Conservation (phyloP, 2,329 filamentous ascomycete genomes). For the Fusarium avenaceum region DNA sequence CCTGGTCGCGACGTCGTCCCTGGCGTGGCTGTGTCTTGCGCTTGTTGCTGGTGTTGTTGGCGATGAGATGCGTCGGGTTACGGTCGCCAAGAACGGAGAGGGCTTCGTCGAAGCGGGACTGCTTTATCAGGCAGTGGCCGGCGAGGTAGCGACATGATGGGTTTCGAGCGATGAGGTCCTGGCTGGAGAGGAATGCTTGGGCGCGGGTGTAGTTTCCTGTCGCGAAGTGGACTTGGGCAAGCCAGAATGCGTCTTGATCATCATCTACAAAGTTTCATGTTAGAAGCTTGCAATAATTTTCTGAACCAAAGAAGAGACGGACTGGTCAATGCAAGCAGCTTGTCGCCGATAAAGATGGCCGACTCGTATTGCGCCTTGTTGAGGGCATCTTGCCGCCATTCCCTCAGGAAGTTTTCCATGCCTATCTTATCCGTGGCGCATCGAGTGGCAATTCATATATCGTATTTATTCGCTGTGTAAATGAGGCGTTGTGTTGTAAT, state of each 20-base stretch:
- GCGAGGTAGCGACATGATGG: slow-evolving; percentile 92
- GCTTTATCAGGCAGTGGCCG: slow-evolving; percentile 94
- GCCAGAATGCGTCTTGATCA: slow-evolving; percentile 95
- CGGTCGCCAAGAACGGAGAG: slow-evolving; percentile 88
- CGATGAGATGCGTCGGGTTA: slow-evolving; percentile 90
- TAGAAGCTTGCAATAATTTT: slow-evolving; percentile 6
- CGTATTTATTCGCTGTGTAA: background rate
- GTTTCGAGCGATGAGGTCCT: slow-evolving; percentile 84
- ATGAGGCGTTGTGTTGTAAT: slow-evolving; percentile 11
- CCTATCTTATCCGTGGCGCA: slow-evolving; percentile 16
- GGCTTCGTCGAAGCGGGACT: slow-evolving; percentile 90
- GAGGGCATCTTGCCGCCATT: slow-evolving; percentile 94
- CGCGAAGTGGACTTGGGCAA: slow-evolving; percentile 97
- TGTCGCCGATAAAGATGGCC: slow-evolving; percentile 97
- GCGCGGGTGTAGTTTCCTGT: slow-evolving; percentile 96
- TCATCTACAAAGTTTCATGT: slow-evolving; percentile 70
- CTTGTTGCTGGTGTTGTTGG: slow-evolving; percentile 62
- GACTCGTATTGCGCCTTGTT: slow-evolving; percentile 97
- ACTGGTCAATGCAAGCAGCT: slow-evolving; percentile 95
- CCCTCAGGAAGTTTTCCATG: slow-evolving; percentile 94
- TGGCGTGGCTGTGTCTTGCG: slow-evolving; percentile 56
- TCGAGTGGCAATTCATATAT: background rate
- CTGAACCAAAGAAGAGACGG: slow-evolving; percentile 51
- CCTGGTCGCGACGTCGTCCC: slow-evolving; percentile 52
- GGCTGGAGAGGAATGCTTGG: slow-evolving; percentile 84